Evolutionary conservation across 805 yeast genomes (phyloP), one percentile per base, ranked within the genome.

Genomic region (Candida ovalis): DNA sequence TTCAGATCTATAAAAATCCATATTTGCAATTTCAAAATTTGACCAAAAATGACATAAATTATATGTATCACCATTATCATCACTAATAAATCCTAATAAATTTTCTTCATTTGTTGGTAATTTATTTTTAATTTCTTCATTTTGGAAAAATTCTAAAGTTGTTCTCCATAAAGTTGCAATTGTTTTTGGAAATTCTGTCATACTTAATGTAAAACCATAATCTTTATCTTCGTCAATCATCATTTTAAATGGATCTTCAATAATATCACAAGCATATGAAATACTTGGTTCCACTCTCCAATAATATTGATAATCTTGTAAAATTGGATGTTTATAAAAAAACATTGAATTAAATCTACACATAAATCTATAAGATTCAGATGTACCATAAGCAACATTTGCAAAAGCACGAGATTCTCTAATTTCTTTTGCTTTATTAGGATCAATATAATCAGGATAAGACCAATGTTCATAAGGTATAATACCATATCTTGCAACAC

Each of bases 21-120:
- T 66, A 49, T 83, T 80, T 2, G 86, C 94, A 46, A 87, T 72
- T 68, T 85, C 91, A 57, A 85, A 85, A 64, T 85, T 85, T 4
- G 88, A 74, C 94, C 95, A 87, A 66, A 82, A 88, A 66, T 88
- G 96, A 63, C 96, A 88, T 59, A 78, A 58, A 59, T 86, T 86
- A 66, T 82, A 88, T 1, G 80, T 71, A 22, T 65, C 64, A 37
- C 92, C 92, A 22, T 64, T 60, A 64, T 87, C 88, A 58, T 81
- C 77, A 45, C 85, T 75, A 43, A 88, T 69, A 67, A 84, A 88
- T 36, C 76, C 77, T 62, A 80, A 55, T 57, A 83, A 67, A 57
- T 80, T 80, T 19, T 62, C 57, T 17, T 53, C 51, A 37, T 51
- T 45, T 10, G 50, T 21, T 6, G 63, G 64, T 25, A 63, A 28